These are phyloP conservation scores for Aureobasidium lini DNA, from an alignment of 2,329 filamentous ascomycete species.

Conservation along the genomic window DNA sequence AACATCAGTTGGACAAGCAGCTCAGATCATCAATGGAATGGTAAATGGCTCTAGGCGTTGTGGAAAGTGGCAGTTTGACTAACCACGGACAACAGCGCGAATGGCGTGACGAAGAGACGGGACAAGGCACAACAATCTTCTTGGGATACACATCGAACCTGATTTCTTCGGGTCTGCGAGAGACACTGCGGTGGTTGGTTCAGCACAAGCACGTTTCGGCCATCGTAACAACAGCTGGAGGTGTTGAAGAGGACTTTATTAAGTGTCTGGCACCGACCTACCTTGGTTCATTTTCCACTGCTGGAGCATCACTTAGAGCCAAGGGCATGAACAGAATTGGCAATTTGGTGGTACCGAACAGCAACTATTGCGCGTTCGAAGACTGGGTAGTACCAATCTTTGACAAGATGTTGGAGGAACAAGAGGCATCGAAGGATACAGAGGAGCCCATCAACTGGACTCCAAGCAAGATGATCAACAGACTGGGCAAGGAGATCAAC, in stretches of 20 bases:
- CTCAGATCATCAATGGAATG: constrained; percentile 93
- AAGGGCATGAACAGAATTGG: constrained; percentile 93
- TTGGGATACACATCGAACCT: constrained; percentile 96
- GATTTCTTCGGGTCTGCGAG: constrained; percentile 89
- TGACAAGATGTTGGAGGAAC: constrained; percentile 88
- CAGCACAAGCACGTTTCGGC: constrained; percentile 87
- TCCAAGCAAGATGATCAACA: constrained; percentile 81
- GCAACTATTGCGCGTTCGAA: constrained; percentile 95
- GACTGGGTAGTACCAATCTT: constrained; percentile 96
- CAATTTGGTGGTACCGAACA: constrained; percentile 91
- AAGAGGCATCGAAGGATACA: constrained; percentile 63
- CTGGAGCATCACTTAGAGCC: constrained; percentile 68
- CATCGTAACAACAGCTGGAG: constrained; percentile 91
- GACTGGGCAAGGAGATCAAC: constrained; percentile 89
- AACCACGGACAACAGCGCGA: constrained; percentile 48
- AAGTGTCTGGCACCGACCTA: constrained; percentile 96
- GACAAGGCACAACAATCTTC: constrained; percentile 82
- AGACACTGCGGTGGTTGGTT: constrained; percentile 85
- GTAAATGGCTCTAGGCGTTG: constrained; percentile 41
- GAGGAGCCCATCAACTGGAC: constrained; percentile 78
- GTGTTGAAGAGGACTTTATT: constrained; percentile 95
- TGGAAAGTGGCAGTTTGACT: not conserved
- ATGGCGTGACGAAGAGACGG: constrained; percentile 74
- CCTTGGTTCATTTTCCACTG: constrained; percentile 73
- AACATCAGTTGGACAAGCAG: constrained; percentile 73